A percentile compares a stretch with the other conserved stretches of the same genome.
Evolutionary conservation across 208 protist species (phyloP).

Genomic region (Wallacemonas sp.): DNA sequence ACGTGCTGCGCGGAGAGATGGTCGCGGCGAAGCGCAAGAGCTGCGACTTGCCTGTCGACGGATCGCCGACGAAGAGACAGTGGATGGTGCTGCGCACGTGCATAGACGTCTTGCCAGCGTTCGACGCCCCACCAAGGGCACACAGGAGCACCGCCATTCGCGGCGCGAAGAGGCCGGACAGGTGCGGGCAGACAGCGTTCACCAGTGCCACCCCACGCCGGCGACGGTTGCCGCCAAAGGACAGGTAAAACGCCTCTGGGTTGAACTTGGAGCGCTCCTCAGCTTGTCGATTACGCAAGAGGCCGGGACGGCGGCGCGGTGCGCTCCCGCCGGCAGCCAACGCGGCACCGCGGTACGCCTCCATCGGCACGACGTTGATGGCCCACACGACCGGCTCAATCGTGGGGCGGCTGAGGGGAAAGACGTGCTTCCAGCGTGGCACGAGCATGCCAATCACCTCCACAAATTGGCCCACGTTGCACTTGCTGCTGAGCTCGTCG

Average conservation of each 20-base stretch:
- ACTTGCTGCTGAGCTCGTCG: conserved; percentile 80
- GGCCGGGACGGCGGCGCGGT: conserved; percentile 21
- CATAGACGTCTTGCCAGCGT: conserved; percentile 59
- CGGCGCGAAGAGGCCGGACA: conserved; percentile 80
- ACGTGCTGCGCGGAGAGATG: conserved; percentile 82
- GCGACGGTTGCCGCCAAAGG: conserved; percentile 49
- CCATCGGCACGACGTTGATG: conserved; percentile 75
- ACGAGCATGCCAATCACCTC: conserved; percentile 85
- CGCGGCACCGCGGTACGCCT: conserved; percentile 69
- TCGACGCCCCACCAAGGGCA: conserved; percentile 63
- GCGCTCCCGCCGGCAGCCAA: conserved; percentile 15
- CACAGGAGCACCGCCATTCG: conserved; percentile 81
- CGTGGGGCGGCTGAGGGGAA: conserved; percentile 53
- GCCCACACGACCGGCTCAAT: conserved; percentile 85
- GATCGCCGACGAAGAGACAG: conserved; percentile 98
- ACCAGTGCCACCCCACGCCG: conserved; percentile 54
- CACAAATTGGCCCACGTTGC: conserved; percentile 81
- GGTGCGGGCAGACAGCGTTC: conserved; percentile 68
- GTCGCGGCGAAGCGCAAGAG: conserved; percentile 82
- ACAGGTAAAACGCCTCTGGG: conserved; percentile 75
- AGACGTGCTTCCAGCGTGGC: conserved; percentile 68
- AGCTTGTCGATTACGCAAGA: conserved; percentile 16
- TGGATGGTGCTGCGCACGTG: conserved; percentile 94
- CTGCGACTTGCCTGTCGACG: conserved; percentile 97
- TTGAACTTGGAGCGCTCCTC: conserved; percentile 57